Base-by-base conservation (phyloP, 2,329 filamentous ascomycete species). In the Xylogone sp. region DNA sequence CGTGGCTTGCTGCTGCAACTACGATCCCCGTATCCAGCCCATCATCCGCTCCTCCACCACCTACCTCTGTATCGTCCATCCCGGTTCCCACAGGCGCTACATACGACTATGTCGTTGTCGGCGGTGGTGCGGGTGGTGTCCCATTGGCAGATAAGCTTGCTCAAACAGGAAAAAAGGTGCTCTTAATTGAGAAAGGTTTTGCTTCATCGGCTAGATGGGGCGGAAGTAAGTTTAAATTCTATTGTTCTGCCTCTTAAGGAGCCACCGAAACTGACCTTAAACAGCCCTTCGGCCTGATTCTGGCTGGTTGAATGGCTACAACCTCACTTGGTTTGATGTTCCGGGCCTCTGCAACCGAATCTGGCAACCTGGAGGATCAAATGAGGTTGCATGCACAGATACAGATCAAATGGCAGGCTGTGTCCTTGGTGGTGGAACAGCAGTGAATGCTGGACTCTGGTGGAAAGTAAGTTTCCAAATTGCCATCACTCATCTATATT, bases 401-500 rank as follows among this genome's bases (percentile, higher is more conserved):
- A 83, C 81, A n/a, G 84, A 86, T 55, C 82, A 86, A 60, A 87
- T 88, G 83, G 83, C 84, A 12, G 86, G 84, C 13, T 89, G 86
- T 55, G 75, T 89, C 43, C 75, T 89, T 2, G 86, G 86, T 46
- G 86, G 86, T 50, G 62, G 63, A 31, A 63, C 64, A 19, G 63
- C 64, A 7, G 56, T 88, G 61, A 89, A 88, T 58, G 81, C 85
- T 47, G 84, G 82, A 43, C 73, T 88, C 29, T 88, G 83, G 79
- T 86, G 82, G 76, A 83, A 80, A 65, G 76, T 74, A 53, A 60
- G 66, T 46, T 20, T 7, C 46, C 12, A 45, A 3, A 6, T 13
- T 6, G 13, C 46, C 52, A 7, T 39, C 34, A 7, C 24, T 61
- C 42, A 56, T 49, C 45, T 21, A 44, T 29, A 2, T 22, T 16